Conservation (phyloP, 75 land plant genomes). For the Selaginella tamariscina region DNA sequence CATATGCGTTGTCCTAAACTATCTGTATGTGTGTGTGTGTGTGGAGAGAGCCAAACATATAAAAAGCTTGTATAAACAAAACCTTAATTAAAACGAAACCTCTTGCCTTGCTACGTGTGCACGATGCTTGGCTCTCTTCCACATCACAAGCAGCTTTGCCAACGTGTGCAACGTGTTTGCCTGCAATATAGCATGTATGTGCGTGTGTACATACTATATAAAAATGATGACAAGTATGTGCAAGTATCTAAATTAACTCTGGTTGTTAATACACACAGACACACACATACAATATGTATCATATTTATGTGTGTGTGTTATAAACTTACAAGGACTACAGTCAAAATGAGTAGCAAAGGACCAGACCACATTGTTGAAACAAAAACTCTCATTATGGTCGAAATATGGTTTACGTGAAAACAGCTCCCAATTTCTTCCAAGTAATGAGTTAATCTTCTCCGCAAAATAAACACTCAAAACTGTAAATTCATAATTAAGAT, state of each 20-base stretch:
- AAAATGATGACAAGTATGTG: no score
- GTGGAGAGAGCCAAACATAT: background rate
- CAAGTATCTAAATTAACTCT: background rate
- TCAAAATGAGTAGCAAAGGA: conserved; percentile 57
- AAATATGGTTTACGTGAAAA: conserved; percentile 84
- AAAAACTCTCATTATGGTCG: conserved; percentile 58
- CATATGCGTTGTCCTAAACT: background rate
- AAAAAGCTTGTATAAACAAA: background rate
- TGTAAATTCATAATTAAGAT: conserved; percentile 16
- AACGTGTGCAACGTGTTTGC: conserved; percentile 51
- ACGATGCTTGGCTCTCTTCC: conserved; percentile 86
- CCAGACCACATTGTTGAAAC: conserved; percentile 81
- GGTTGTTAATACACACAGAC: no score
- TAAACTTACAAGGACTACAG: conserved; percentile 56
- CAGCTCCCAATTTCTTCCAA: conserved; percentile 47
- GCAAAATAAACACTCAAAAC: conserved; percentile 70
- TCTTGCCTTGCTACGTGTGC: conserved; percentile 53
- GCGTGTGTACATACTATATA: no score
- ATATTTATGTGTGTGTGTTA: no score
- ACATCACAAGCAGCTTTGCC: conserved; percentile 44
- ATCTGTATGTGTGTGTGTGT: background rate
- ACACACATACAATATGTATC: no score
- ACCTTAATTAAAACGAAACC: background rate
- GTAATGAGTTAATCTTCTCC: conserved; percentile 49
- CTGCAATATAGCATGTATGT: no score